Evolutionary conservation across 2,329 filamentous ascomycete species (phyloP), one percentile per base, ranked within the genome.

Genomic region (Pseudogymnoascus sp.): DNA sequence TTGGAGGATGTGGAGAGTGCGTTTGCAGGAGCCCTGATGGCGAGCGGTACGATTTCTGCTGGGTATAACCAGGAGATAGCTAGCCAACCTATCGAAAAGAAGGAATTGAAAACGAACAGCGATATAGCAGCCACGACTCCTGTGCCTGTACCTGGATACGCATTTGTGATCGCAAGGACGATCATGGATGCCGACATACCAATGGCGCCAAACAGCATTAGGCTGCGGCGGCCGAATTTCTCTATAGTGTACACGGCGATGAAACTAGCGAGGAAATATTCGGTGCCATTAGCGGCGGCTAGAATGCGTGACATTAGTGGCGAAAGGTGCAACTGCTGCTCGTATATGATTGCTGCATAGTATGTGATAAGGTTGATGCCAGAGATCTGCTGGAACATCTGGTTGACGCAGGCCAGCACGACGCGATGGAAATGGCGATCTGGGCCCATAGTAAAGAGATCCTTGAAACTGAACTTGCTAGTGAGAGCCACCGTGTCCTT

Each of bases 191-290:
- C 71, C 21, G 84, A 84, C 78, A 86, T 85, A 0, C 85, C 85
- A 31, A 81, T 75, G 0, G 84, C 84, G 60, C 87, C 88, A 66
- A 90, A 83, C 16, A 91, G 75, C 86, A 92, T 90, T 64, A 91
- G 80, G 70, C 83, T 82, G 14, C 88, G 81, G 26, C 89, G 85
- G 11, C 87, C 87, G 3, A 87, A 82, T 1, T 83, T 81, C 73
- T 81, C 79, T 61, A 81, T 79, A 1, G 76, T 72, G 14, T 74
- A 73, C 2, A 77, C 67, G 0, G 76, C 75, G 5, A 77, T 68
- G 26, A 73, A 74, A 0, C 75, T 76, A 1, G 75, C 75, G 4
- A 77, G 62, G 64, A 77, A 77, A 64, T 77, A 78, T 50, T 76
- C 74, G 0, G 75, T 77, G 21, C 79, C 79, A 65, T 81, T 81